Evolutionary conservation across 2,329 filamentous ascomycete species (phyloP), one percentile per base, ranked within the genome.

Genomic region (Ophiostoma sp.): DNA sequence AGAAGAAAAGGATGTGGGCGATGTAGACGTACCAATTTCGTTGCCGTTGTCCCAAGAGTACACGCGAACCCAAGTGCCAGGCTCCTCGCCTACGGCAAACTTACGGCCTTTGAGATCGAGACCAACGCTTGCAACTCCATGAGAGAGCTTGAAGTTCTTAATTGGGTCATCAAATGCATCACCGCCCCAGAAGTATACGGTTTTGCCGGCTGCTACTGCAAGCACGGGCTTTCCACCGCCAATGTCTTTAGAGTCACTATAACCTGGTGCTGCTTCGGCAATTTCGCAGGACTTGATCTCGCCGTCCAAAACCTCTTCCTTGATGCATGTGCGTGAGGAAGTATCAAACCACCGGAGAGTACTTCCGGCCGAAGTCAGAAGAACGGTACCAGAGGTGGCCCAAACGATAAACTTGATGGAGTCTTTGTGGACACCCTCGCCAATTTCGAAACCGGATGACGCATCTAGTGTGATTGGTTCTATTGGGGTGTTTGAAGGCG

Each of bases 351-450:
- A 99, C 71, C 95, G 89, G 35, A 99, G 86, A 66, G 90, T 93
- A 78, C 95, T 96, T 78, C 97, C 94, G 0, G 93, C 91, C 1
- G 94, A 94, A 0, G 95, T 99, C 68, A 96, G 91, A 71, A 99
- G 83, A 73, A 94, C 88, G 76, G 95, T 96, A 68, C 91, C 90
- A 76, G 96, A 91, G 71, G 88, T 87, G 68, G 93, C 92, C 95
- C 95, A 99, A 72, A 96, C 91, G 72, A 99, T 96, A 71, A 93
- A 94, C 80, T 97, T 98, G 84, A 99, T 98, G 41, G 91, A 92
- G 66, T 91, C 91, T 20, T 86, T 89, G 78, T 99, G 95, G 15
- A 91, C 85, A 48, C 92, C 92, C 7, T 90, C 85, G 27, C 93
- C 95, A 74, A 99, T 94, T 78, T 98, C 95, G 77, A 94, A 95